Conservation (phyloP, 768 basidiomycete species). For the Tulasnella sp. region DNA sequence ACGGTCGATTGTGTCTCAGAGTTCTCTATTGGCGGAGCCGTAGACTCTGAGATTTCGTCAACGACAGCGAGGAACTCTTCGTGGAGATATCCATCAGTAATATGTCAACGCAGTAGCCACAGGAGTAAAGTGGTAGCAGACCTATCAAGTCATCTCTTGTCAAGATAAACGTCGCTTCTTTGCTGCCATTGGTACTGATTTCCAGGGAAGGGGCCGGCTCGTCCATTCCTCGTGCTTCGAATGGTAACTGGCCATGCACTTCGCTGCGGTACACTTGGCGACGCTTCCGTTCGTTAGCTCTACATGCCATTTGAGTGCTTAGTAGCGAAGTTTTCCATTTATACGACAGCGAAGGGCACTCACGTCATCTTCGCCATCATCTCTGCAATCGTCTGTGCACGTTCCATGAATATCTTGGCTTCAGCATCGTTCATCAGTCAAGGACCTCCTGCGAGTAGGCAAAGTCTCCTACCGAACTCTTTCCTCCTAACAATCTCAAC, state of each 20-base stretch:
- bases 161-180: constrained; percentile 53
- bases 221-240: constrained; percentile 71
- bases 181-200: constrained; percentile 58
- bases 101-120: not conserved
- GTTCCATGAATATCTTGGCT: constrained; percentile 73
- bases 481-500: constrained; percentile 85
- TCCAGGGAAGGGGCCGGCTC: constrained; percentile 71
- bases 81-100: constrained; percentile 16
- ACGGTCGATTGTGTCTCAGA: constrained; percentile 6
- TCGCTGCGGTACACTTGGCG: constrained; percentile 80
- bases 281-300: constrained; percentile 67
- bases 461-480: constrained; percentile 58
- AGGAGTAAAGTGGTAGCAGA: constrained; percentile 28
- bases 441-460: not conserved
- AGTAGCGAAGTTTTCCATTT: not conserved
- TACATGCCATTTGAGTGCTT: constrained; percentile 24
- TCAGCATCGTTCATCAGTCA: constrained; percentile 9
- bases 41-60: constrained; percentile 47
- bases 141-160: constrained; percentile 63
- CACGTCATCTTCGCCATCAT: constrained; percentile 83
- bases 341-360: constrained; percentile 24
- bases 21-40: not conserved
- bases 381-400: constrained; percentile 71
- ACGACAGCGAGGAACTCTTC: constrained; percentile 52
- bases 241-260: constrained; percentile 77